Evolutionary conservation across 1,139 yeast species (phyloP).

Genomic region (Suhomyces panamericanus): DNA sequence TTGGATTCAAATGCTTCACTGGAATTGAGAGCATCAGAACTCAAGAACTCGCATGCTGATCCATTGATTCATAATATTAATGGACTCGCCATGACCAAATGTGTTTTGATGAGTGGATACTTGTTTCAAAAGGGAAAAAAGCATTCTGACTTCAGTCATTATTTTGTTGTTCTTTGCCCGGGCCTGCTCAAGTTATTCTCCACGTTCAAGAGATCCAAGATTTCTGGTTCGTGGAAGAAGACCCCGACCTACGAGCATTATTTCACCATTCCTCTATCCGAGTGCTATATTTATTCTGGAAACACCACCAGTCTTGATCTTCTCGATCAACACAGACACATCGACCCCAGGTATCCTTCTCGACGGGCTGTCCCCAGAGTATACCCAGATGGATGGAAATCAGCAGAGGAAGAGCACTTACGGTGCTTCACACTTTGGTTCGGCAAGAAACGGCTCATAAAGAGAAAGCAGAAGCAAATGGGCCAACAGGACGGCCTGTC

Average conservation of each 20-base stretch:
- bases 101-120: constrained; percentile 62
- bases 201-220: constrained; percentile 46
- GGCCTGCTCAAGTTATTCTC: constrained; percentile 60
- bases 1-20: constrained; percentile 58
- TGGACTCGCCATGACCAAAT: constrained; percentile 56
- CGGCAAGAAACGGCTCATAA: constrained; percentile 58
- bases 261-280: constrained; percentile 59
- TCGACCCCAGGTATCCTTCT: constrained; percentile 54
- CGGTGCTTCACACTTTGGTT: constrained; percentile 86
- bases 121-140: constrained; percentile 68
- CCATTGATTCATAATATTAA: constrained; percentile 55
- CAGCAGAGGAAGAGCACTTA: constrained; percentile 69
- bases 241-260: constrained; percentile 49
- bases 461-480: constrained; percentile 14
- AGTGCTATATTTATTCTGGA: constrained; percentile 79
- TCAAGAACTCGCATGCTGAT: constrained; percentile 53
- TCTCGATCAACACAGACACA: constrained; percentile 45
- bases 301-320: constrained; percentile 58
- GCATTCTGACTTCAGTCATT: constrained; percentile 63
- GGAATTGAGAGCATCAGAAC: constrained; percentile 55
- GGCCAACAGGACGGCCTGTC: not conserved
- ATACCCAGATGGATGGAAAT: constrained; percentile 81
- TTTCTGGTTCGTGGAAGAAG: constrained; percentile 47
- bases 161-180: constrained; percentile 66
- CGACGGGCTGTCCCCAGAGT: constrained; percentile 64